Percentiles rank a stretch among this genome's conserved stretches.
phyloP scores from a whole-genome alignment of 768 basidiomycete genomes.

The Kondoa subrosea region DNA sequence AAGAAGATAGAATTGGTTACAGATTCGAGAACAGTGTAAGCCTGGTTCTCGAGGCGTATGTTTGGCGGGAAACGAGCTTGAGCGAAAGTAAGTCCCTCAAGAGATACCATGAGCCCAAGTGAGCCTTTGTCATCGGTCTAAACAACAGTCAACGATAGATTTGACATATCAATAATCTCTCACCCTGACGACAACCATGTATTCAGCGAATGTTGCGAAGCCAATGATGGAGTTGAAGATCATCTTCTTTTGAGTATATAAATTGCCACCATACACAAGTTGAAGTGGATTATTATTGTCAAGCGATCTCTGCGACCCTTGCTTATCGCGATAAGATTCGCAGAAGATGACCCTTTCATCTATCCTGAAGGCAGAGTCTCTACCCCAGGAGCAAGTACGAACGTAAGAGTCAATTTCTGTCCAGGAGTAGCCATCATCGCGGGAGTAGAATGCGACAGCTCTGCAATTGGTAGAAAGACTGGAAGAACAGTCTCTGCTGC shows the following conservation, averaged over 20 bases:
- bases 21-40: constrained; percentile 87
- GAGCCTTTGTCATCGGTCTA: constrained; percentile 38
- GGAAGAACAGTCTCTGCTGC: constrained; percentile 48
- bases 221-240: constrained; percentile 80
- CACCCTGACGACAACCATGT: constrained; percentile 85
- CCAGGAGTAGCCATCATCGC: constrained; percentile 67
- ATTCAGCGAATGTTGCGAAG: constrained; percentile 93
- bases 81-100: constrained; percentile 74
- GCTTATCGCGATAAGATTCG: constrained; percentile 68
- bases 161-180: constrained; percentile 25
- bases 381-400: constrained; percentile 77
- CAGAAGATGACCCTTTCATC: constrained; percentile 82
- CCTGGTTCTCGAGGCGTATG: constrained; percentile 77
- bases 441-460: constrained; percentile 55
- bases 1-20: constrained; percentile 83
- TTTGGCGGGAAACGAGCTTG: constrained; percentile 74
- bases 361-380: constrained; percentile 56
- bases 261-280: constrained; percentile 58
- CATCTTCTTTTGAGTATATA: constrained; percentile 52
- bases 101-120: constrained; percentile 62
- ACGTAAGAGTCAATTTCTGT: constrained; percentile 64
- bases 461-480: constrained; percentile 44
- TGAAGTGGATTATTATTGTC: constrained; percentile 48
- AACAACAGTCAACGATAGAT: constrained; percentile 34
- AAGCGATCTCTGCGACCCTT: constrained; percentile 54